These are phyloP conservation scores for Yamadazyma blattariae DNA, from an alignment of 1,139 yeast species.

Conservation along the genomic window DNA sequence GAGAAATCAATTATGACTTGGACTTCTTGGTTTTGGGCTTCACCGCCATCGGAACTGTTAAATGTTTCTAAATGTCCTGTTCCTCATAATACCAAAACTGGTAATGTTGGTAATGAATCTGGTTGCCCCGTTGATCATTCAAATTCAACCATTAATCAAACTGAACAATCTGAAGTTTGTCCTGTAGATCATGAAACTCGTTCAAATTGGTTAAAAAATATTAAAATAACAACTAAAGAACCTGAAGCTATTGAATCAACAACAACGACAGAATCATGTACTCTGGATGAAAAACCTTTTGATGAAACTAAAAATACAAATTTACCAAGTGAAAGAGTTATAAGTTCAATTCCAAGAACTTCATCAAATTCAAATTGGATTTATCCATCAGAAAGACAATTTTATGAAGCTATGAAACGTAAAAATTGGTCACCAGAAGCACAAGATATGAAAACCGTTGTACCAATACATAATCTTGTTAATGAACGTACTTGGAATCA, in stretches of 20 bases:
- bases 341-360: constrained; percentile 84
- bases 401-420: constrained; percentile 89
- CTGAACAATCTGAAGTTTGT: constrained; percentile 48
- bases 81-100: not conserved
- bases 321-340: constrained; percentile 67
- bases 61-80: constrained; percentile 1
- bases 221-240: constrained; percentile 27
- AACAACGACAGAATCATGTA: constrained; percentile 43
- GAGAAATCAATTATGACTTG: constrained; percentile 3
- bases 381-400: constrained; percentile 93
- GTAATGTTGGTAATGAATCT: not conserved
- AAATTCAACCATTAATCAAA: not conserved
- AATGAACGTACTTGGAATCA: constrained; percentile 92
- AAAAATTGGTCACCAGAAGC: constrained; percentile 85
- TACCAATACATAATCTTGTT: constrained; percentile 91
- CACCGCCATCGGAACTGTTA: not conserved
- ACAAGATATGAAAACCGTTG: constrained; percentile 82
- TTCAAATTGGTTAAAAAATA: constrained; percentile 51
- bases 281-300: constrained; percentile 15
- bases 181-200: constrained; percentile 69
- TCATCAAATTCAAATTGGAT: constrained; percentile 71
- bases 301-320: constrained; percentile 13
- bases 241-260: constrained; percentile 43
- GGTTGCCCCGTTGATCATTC: constrained; percentile 3
- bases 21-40: constrained; percentile 8